phyloP scores from a whole-genome alignment of 345 rosid genomes.

The Conringia planisiliqua region DNA sequence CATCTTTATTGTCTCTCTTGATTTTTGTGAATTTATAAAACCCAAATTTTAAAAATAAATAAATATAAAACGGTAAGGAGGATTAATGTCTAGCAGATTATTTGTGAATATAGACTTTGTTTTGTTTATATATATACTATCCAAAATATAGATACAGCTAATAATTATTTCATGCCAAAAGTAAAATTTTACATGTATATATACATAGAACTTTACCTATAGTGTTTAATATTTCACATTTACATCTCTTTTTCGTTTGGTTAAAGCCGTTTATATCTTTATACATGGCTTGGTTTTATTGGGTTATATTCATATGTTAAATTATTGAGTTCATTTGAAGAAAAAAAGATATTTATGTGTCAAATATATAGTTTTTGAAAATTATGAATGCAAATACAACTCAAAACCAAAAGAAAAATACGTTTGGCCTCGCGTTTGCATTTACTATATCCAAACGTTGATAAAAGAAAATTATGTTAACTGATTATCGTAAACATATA shows the following conservation, averaged over 20 bases:
- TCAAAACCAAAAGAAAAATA: neutral
- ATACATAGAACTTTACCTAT: neutral
- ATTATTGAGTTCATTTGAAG: neutral
- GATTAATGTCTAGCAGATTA: neutral
- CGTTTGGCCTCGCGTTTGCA: neutral
- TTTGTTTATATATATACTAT: neutral
- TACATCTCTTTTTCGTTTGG: neutral
- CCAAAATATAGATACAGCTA: neutral
- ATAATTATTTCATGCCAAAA: neutral
- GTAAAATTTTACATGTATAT: neutral
- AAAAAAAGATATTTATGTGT: neutral
- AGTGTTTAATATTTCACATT: neutral
- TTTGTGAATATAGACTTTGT: neutral
- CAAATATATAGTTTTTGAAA: neutral
- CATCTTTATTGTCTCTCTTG: slow-evolving; percentile 30
- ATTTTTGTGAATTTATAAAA: slow-evolving; percentile 9
- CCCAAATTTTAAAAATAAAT: neutral
- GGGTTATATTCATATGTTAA: neutral
- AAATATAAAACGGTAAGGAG: neutral
- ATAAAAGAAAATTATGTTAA: neutral
- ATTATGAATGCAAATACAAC: neutral
- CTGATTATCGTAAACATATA: neutral
- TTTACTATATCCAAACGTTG: neutral
- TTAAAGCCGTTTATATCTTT: neutral
- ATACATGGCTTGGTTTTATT: neutral